Percentiles rank a stretch among this genome's conserved stretches.
Conservation (phyloP, 768 basidiomycete species). For the Russula sp. region DNA sequence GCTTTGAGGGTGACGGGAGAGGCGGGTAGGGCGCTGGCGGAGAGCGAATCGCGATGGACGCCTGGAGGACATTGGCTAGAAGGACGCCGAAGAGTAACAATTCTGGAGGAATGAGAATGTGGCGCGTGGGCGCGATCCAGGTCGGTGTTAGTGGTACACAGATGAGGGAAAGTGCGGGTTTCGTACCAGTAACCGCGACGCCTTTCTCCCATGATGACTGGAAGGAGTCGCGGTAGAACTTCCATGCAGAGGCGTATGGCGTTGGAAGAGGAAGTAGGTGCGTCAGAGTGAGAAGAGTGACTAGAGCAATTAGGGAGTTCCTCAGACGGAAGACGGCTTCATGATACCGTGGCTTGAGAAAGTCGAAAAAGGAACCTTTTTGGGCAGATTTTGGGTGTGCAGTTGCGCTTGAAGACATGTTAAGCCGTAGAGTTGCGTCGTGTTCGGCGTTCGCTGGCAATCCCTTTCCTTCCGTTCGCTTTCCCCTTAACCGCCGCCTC, state of each 20-base stretch:
- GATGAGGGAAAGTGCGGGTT: background rate
- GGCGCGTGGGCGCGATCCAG: background rate
- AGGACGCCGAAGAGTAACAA: constrained; percentile 8
- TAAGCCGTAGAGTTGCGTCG: background rate
- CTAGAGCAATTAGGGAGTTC: constrained; percentile 16
- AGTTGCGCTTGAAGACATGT: constrained; percentile 6
- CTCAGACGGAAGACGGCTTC: constrained; percentile 21
- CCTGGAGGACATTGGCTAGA: constrained; percentile 19
- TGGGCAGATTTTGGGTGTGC: background rate
- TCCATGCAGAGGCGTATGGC: constrained; percentile 20
- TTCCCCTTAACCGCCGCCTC: background rate
- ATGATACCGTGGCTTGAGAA: constrained; percentile 20
- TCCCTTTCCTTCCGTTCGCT: too few relatives aligned
- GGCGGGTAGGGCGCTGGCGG: constrained; percentile 16
- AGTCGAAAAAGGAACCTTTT: constrained; percentile 13
- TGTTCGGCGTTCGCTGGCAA: too few relatives aligned
- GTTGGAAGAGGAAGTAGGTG: constrained; percentile 24
- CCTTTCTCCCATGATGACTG: constrained; percentile 19
- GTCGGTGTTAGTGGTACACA: background rate
- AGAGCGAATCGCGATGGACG: constrained; percentile 15
- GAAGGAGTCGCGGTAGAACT: constrained; percentile 20
- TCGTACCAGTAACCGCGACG: constrained; percentile 15
- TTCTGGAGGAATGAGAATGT: background rate
- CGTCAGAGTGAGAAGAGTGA: constrained; percentile 14
- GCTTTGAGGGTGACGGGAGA: constrained; percentile 16